phyloP scores from a whole-genome alignment of 2,329 filamentous ascomycete genomes.

The Penicillium sp. region DNA sequence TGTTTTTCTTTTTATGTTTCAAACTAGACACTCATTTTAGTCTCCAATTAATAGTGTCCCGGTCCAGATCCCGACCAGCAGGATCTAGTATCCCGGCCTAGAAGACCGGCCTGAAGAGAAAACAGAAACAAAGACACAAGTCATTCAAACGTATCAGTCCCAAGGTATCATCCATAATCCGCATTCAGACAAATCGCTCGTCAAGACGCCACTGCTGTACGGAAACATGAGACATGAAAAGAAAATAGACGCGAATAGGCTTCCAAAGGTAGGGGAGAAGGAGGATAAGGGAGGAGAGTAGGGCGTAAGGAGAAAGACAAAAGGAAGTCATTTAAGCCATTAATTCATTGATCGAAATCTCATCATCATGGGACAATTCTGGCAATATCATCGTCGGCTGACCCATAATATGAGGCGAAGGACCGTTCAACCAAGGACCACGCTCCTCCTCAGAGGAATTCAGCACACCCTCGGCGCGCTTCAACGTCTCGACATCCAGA shows the following conservation, averaged over 20 bases:
- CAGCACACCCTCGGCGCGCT: slow-evolving; percentile 75
- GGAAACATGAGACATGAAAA: slow-evolving; percentile 13
- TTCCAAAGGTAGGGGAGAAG: background rate
- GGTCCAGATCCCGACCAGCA: slow-evolving; percentile 6
- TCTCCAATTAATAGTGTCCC: background rate
- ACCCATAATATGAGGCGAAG: slow-evolving; percentile 27
- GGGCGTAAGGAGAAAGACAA: background rate
- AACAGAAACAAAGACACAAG: slow-evolving; percentile 2
- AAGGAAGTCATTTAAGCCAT: slow-evolving; percentile 20
- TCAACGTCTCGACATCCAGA: slow-evolving; percentile 80
- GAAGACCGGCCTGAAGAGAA: background rate
- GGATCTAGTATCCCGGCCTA: background rate
- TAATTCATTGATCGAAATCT: slow-evolving; percentile 31
- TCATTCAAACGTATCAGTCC: slow-evolving; percentile 9
- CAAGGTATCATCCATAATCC: slow-evolving; percentile 18
- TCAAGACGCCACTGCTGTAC: slow-evolving; percentile 19
- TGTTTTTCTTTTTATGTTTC: background rate
- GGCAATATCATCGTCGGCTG: slow-evolving; percentile 27
- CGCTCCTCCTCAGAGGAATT: slow-evolving; percentile 76
- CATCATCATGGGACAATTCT: slow-evolving; percentile 25
- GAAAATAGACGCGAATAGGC: slow-evolving; percentile 4
- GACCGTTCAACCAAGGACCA: slow-evolving; percentile 59
- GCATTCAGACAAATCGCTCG: slow-evolving; percentile 16
- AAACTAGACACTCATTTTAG: background rate
- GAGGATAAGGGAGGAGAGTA: background rate